phyloP scores from a whole-genome alignment of 306 rosid genomes.

The Rosa multiflora region DNA sequence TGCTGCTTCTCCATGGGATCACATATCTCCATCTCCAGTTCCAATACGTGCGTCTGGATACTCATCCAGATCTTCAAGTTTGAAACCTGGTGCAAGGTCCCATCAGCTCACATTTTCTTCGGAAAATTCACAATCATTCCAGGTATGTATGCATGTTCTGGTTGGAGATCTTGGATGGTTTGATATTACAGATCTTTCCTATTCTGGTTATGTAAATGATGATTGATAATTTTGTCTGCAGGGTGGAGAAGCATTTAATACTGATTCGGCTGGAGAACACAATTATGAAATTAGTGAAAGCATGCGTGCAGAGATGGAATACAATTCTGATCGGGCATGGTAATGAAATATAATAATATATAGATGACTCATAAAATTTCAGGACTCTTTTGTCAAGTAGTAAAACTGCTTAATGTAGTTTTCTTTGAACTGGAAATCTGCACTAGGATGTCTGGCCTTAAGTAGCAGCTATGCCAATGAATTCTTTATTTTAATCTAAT shows the following conservation, averaged over 20 bases:
- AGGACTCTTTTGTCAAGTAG: background rate
- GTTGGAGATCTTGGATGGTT: background rate
- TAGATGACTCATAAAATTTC: conserved; percentile 7
- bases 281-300: conserved; percentile 83
- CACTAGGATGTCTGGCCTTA: background rate
- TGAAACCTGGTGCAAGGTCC: conserved; percentile 63
- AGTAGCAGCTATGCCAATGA: background rate
- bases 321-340: conserved; percentile 94
- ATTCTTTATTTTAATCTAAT: background rate
- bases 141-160: background rate
- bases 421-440: background rate
- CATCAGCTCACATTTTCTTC: conserved; percentile 53
- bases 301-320: conserved; percentile 95
- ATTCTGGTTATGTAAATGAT: conserved; percentile 11
- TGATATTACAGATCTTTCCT: background rate
- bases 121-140: conserved; percentile 38
- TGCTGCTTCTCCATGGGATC: conserved; percentile 91
- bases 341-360: conserved; percentile 34
- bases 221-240: conserved; percentile 21
- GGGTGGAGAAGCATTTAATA: conserved; percentile 53
- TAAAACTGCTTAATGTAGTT: background rate
- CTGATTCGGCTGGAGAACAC: conserved; percentile 51
- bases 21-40: conserved; percentile 84
- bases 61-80: conserved; percentile 59
- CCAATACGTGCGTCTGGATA: conserved; percentile 94